phyloP scores from a whole-genome alignment of 768 basidiomycete genomes.

The Termitomyces sp. region DNA sequence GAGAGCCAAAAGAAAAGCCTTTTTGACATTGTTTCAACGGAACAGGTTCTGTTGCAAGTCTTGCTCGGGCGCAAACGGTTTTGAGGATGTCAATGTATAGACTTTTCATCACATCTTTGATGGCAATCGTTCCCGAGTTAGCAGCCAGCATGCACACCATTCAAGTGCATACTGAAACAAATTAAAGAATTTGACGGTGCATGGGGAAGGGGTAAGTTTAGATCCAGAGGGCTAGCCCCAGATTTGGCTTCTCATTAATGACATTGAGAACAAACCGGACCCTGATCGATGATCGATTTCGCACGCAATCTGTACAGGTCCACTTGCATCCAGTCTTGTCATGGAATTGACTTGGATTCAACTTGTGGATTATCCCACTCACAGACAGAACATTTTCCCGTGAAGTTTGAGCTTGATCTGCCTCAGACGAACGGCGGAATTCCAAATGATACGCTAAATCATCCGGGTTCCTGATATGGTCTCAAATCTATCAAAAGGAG shows the following conservation, averaged over 20 bases:
- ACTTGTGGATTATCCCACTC: background rate
- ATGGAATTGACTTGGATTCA: background rate
- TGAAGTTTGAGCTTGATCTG: background rate
- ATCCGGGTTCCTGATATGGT: background rate
- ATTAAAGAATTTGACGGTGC: background rate
- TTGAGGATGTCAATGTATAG: background rate
- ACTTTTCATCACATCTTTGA: conserved; percentile 5
- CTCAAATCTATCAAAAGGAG: conserved; percentile 12
- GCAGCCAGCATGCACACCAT: background rate
- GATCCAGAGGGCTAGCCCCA: background rate
- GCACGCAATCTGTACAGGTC: too few species aligned
- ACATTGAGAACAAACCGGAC: background rate
- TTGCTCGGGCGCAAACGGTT: background rate
- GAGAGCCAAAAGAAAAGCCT: background rate
- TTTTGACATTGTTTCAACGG: background rate
- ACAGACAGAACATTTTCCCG: too few species aligned
- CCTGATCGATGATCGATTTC: background rate
- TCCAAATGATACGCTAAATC: background rate
- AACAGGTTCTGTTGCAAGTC: background rate
- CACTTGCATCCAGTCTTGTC: too few species aligned
- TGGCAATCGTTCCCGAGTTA: background rate
- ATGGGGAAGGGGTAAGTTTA: background rate
- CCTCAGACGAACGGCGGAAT: background rate
- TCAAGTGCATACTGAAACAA: background rate
- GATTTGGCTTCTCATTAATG: background rate